These are phyloP conservation scores for Canna indica DNA, from an alignment of 176 grass and related monocot genomes.

Conservation along the genomic window DNA sequence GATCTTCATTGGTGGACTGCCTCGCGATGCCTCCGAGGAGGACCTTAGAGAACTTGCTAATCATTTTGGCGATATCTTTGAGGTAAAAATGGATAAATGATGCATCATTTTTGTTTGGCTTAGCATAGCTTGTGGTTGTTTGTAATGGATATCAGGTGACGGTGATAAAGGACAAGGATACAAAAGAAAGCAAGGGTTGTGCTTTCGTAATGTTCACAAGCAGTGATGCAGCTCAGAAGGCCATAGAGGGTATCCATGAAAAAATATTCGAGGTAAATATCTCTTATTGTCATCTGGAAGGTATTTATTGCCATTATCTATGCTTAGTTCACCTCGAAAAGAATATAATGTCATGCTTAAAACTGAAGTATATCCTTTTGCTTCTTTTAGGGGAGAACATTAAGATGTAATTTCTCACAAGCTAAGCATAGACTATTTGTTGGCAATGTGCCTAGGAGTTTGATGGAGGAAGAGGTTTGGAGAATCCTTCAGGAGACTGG, in stretches of 20 bases:
- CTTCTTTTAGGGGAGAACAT: constrained; percentile 58
- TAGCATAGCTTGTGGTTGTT: constrained; percentile 1
- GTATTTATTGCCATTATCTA: too few relatives aligned
- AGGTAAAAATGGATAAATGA: constrained; percentile 30
- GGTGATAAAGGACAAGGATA: constrained; percentile 77
- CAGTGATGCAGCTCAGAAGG: constrained; percentile 52
- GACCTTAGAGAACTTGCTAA: constrained; percentile 67
- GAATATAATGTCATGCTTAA: background rate
- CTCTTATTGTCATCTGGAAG: background rate
- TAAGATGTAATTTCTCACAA: constrained; percentile 80
- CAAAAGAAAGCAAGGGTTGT: constrained; percentile 76
- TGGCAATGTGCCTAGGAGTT: constrained; percentile 87
- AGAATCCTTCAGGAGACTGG: constrained; percentile 57
- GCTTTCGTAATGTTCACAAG: constrained; percentile 59
- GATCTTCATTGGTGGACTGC: constrained; percentile 82
- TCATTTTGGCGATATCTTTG: constrained; percentile 56
- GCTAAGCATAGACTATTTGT: constrained; percentile 82
- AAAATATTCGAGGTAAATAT: constrained; percentile 72
- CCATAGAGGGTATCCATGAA: constrained; percentile 59
- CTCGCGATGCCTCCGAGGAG: constrained; percentile 53
- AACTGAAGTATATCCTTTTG: background rate
- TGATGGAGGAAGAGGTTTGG: constrained; percentile 67
- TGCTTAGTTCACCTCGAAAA: too few relatives aligned
- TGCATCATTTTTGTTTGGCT: background rate
- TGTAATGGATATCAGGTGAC: constrained; percentile 44